These are phyloP conservation scores for Lipomyces starkeyi DNA, from an alignment of 805 yeast genomes.

Conservation along the genomic window DNA sequence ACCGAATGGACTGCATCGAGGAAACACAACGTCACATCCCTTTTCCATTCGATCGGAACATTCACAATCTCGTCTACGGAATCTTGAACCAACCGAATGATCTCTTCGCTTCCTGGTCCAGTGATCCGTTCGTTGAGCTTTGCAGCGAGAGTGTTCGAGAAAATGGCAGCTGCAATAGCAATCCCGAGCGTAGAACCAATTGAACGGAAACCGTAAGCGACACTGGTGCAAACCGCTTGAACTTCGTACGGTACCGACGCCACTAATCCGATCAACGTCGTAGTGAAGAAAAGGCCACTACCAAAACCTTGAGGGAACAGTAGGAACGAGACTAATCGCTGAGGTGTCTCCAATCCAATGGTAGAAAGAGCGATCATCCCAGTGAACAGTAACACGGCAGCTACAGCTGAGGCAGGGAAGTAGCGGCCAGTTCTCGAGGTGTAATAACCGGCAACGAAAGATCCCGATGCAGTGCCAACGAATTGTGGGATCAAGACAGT, in stretches of 20 bases:
- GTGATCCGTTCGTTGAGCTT: slow-evolving; percentile 37
- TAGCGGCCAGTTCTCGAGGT: slow-evolving; percentile 74
- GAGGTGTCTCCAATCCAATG: slow-evolving; percentile 34
- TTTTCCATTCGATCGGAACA: slow-evolving; percentile 24
- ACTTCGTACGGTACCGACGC: slow-evolving; percentile 69
- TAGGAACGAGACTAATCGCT: slow-evolving; percentile 50
- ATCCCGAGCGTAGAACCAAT: slow-evolving; percentile 86
- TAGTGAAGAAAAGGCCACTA: slow-evolving; percentile 69
- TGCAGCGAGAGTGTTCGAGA: slow-evolving; percentile 51
- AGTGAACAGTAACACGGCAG: slow-evolving; percentile 53
- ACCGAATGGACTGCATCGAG: slow-evolving; percentile 32
- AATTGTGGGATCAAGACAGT: slow-evolving; percentile 59
- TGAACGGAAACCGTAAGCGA: slow-evolving; percentile 85
- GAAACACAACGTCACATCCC: slow-evolving; percentile 25
- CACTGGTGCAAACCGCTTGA: slow-evolving; percentile 87
- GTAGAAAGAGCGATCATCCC: slow-evolving; percentile 54
- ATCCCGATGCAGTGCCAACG: slow-evolving; percentile 69
- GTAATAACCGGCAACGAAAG: slow-evolving; percentile 67
- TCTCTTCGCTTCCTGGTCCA: slow-evolving; percentile 35
- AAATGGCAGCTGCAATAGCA: slow-evolving; percentile 62
- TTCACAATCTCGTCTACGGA: slow-evolving; percentile 27
- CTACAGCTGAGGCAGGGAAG: slow-evolving; percentile 52
- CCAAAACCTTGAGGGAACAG: slow-evolving; percentile 63
- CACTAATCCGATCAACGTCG: slow-evolving; percentile 73
- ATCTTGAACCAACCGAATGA: slow-evolving; percentile 33